Conservation (phyloP, 331 rosid species). For the Telfairia occidentalis region DNA sequence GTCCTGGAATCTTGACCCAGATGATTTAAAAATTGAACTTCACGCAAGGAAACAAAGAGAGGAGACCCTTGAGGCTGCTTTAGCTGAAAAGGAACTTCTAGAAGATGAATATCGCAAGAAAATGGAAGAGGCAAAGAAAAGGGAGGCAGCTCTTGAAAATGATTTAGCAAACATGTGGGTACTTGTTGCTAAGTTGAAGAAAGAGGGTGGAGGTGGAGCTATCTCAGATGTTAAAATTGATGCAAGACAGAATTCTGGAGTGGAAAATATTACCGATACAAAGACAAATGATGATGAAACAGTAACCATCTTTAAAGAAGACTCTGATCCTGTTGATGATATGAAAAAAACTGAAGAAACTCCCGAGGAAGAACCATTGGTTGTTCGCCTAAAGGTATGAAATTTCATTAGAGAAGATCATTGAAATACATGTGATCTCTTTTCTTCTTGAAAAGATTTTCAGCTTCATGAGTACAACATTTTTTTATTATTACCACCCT, state of each 20-base stretch:
- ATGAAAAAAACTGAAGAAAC: conserved; percentile 40
- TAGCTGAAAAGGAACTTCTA: conserved; percentile 74
- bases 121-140: conserved; percentile 80
- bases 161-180: conserved; percentile 99
- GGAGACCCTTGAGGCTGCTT: conserved; percentile 80
- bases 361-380: conserved; percentile 65
- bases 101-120: conserved; percentile 78
- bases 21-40: conserved; percentile 76
- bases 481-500: neutral
- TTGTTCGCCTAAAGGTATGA: conserved; percentile 90
- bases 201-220: conserved; percentile 68
- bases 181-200: conserved; percentile 95
- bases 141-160: conserved; percentile 90
- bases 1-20: conserved; percentile 67
- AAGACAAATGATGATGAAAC: conserved; percentile 30
- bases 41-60: conserved; percentile 95
- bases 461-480: neutral
- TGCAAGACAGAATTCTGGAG: conserved; percentile 33
- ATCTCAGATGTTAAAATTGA: conserved; percentile 47
- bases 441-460: neutral
- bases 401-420: neutral
- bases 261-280: conserved; percentile 24
- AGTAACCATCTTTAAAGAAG: conserved; percentile 35
- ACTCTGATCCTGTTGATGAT: conserved; percentile 34
- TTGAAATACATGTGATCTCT: neutral